Percentiles rank a stretch among this genome's conserved stretches.
phyloP scores from a whole-genome alignment of 2,329 filamentous ascomycete species.

The Parascedosporium putredinis region DNA sequence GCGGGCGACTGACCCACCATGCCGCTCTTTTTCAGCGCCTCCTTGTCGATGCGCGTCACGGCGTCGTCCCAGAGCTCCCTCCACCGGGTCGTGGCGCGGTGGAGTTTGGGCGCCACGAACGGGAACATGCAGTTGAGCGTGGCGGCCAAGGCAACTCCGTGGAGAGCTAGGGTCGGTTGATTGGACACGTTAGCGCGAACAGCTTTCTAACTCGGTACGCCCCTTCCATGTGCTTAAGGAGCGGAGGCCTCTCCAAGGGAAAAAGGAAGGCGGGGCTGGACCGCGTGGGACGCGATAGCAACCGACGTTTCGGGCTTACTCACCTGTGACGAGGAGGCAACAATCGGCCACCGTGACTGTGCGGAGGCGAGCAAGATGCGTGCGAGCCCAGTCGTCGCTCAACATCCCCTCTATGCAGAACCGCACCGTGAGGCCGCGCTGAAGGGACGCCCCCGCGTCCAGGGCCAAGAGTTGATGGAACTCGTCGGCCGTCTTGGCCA shows the following conservation, averaged over 20 bases:
- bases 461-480: background rate
- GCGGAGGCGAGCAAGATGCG: background rate
- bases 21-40: background rate
- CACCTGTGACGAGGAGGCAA: background rate
- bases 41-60: background rate
- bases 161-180: background rate
- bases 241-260: background rate
- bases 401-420: background rate
- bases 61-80: background rate
- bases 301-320: background rate
- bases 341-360: background rate
- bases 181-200: background rate
- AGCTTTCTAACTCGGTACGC: too few species aligned
- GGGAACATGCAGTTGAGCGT: background rate
- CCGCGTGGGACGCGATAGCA: background rate
- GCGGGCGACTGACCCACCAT: background rate
- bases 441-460: background rate
- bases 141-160: background rate
- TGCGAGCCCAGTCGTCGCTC: background rate
- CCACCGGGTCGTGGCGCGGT: background rate
- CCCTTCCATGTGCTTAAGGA: too few species aligned
- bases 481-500: background rate
- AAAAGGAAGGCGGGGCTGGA: background rate
- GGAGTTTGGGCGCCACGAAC: background rate
- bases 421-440: background rate